Conservation (phyloP, 2,329 filamentous ascomycete species). For the Botrytis porri region DNA sequence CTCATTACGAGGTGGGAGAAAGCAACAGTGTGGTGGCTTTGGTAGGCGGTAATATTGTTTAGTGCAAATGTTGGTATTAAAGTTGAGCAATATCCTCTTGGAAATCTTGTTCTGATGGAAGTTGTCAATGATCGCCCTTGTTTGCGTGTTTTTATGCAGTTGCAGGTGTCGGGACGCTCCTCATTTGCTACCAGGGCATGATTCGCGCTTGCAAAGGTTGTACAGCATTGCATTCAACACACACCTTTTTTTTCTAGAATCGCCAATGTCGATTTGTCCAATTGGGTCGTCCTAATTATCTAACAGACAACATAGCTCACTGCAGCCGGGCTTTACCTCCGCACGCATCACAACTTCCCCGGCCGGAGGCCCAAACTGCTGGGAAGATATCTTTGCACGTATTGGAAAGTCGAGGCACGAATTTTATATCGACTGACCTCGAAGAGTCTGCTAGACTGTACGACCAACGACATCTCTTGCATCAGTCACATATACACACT, state of each 20-base stretch:
- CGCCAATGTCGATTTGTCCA: conserved; percentile 6
- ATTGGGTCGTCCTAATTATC: background rate
- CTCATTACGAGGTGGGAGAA: conserved; percentile 10
- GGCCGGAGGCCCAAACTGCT: conserved; percentile 17
- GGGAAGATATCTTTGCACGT: conserved; percentile 14
- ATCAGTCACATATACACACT: conserved; percentile 16
- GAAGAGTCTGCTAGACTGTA: conserved; percentile 17
- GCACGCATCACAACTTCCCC: conserved; percentile 20
- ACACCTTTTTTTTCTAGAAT: conserved; percentile 14
- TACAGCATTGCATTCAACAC: conserved; percentile 15
- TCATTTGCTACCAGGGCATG: conserved; percentile 20
- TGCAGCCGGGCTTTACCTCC: conserved; percentile 17
- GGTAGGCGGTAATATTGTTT: conserved; percentile 8
- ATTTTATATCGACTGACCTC: conserved; percentile 13
- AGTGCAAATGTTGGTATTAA: conserved; percentile 19
- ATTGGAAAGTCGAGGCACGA: conserved; percentile 13
- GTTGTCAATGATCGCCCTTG: conserved; percentile 17
- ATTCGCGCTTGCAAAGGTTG: conserved; percentile 15
- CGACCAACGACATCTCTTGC: conserved; percentile 20
- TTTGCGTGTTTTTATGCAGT: conserved; percentile 17
- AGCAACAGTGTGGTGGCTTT: conserved; percentile 12
- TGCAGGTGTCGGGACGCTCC: conserved; percentile 22
- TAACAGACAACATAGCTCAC: conserved; percentile 9
- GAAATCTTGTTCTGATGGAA: conserved; percentile 12
- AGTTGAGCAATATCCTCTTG: conserved; percentile 14